Evolutionary conservation across 176 grass and related monocot genomes (phyloP).

Genomic region (Carex myosuroides): DNA sequence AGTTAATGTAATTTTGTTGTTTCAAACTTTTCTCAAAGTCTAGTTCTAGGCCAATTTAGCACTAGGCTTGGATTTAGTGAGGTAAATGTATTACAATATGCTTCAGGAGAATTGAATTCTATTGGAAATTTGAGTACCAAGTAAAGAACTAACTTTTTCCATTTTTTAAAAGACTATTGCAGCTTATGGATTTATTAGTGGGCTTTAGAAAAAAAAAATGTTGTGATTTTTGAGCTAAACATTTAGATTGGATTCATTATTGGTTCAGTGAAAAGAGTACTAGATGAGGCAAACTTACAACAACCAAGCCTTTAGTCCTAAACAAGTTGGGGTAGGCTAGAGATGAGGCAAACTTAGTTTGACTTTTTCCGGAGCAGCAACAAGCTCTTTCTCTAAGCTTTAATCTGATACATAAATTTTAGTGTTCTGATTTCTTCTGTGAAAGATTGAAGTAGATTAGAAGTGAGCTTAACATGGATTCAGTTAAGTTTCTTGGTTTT

Average conservation of each 20-base stretch:
- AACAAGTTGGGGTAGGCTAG: too few species aligned
- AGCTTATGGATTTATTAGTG: background rate
- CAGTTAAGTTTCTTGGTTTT: background rate
- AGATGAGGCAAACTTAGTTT: background rate
- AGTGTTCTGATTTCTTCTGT: background rate
- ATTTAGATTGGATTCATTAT: background rate
- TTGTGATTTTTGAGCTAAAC: background rate
- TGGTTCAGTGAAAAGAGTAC: background rate
- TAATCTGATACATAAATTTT: background rate
- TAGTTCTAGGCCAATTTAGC: background rate
- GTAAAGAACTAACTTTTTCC: background rate
- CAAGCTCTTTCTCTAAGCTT: background rate
- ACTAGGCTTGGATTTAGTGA: background rate
- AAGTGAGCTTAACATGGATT: background rate
- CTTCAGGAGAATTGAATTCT: background rate
- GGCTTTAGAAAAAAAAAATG: background rate
- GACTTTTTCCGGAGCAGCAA: background rate
- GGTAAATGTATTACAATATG: background rate
- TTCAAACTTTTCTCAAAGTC: background rate
- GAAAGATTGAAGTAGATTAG: background rate
- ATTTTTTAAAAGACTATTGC: background rate
- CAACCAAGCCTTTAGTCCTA: too few species aligned
- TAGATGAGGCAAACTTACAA: background rate
- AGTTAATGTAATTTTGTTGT: background rate
- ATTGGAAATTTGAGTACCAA: background rate